A percentile compares a stretch with the other conserved stretches of the same genome.
Evolutionary conservation across 2,329 filamentous ascomycete genomes (phyloP).

Genomic region (Xylariaceae sp.): DNA sequence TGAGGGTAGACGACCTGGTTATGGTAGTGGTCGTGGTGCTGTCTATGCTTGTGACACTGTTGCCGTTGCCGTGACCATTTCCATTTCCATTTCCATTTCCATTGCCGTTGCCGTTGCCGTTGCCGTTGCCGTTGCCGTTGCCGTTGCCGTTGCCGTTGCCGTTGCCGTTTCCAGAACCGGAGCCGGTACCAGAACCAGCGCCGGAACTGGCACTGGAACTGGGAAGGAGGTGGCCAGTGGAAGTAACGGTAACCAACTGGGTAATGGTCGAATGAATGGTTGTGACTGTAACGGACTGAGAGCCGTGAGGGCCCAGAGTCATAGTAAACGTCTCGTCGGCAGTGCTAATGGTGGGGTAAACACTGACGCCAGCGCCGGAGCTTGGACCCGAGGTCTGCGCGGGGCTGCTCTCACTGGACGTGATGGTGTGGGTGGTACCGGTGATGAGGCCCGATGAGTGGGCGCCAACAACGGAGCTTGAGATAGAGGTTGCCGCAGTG

Average conservation of each 20-base stretch:
- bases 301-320: conserved; percentile 31
- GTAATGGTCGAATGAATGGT: conserved; percentile 33
- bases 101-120: too few relatives aligned
- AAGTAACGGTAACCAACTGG: conserved; percentile 29
- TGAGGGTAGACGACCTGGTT: conserved; percentile 32
- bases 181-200: conserved; percentile 2
- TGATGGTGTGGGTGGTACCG: conserved; percentile 29
- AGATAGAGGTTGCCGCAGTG: conserved; percentile 30
- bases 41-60: conserved; percentile 13
- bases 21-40: conserved; percentile 32
- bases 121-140: too few relatives aligned
- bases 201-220: conserved; percentile 11
- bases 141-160: too few relatives aligned
- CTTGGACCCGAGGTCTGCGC: conserved; percentile 16
- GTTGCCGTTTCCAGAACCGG: conserved; percentile 9
- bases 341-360: conserved; percentile 13
- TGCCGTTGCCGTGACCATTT: too few relatives aligned
- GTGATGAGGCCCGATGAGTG: conserved; percentile 33
- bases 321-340: conserved; percentile 25
- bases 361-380: conserved; percentile 11
- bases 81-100: too few relatives aligned
- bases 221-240: conserved; percentile 20
- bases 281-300: conserved; percentile 28
- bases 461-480: conserved; percentile 31
- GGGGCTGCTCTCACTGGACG: conserved; percentile 19